Evolutionary conservation across 225 moss, liverwort and hornwort genomes (phyloP), one percentile per base, ranked within the genome.

Genomic region (Lunularia cruciata): DNA sequence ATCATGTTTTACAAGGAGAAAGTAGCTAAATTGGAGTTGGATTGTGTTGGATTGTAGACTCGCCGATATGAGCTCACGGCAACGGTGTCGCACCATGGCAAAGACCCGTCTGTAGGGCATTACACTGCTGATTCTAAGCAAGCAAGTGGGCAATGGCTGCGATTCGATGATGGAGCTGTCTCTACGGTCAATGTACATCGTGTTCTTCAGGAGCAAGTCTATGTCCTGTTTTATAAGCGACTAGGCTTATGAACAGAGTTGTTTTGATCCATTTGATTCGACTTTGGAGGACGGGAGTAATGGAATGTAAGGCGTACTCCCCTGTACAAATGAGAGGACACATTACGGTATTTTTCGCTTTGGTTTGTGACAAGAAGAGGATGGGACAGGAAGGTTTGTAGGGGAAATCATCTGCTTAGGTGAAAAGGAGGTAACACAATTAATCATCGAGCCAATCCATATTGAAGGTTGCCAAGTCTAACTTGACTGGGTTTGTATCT

Each of bases 41-140:
- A n/a, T n/a, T n/a, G n/a, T n/a, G n/a, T n/a, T n/a, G n/a, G n/a
- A 49, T 16, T 86, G 73, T 89, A 98, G 93, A 78, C 85, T 58
- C 92, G 98, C 68, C 91, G 88, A 74, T 93, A 93, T 70, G 93
- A 98, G 79, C 85, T 98, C 39, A 83, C 89, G 68, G 90, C 98
- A 43, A 91, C 98, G 31, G 69, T 98, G 58, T 89, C 98, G n/a
- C 98, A 98, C 73, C 98, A 91, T 67, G 98, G 98, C 61, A 93
- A 93, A 82, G 90, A 93, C 73, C 84, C 89, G 49, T 88, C 91
- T 32, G 91, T 86, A 46, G 98, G 98, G 16, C 98, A 98, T 62
- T 98, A 98, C 79, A 98, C 98, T 42, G 87, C 98, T 31, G 92
- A 98, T 78, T 98, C 90, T 67, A 89, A 84, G 73, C 98, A 98